phyloP scores from a whole-genome alignment of 352 stramenopile species.

The Sclerospora graminicola region DNA sequence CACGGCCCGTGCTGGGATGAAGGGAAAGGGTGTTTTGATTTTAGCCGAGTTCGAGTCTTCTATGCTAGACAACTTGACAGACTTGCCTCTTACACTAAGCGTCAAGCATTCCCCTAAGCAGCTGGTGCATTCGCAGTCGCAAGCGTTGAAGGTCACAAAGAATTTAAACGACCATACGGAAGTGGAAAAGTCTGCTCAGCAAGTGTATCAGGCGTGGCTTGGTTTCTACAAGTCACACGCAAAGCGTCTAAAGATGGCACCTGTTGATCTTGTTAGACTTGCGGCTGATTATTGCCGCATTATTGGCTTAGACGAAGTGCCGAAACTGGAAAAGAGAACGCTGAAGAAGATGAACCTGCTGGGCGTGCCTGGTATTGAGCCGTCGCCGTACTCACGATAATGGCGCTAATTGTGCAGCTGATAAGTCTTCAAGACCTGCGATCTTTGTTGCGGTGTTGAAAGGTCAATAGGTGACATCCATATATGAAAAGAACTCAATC shows the following conservation, averaged over 20 bases:
- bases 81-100: constrained; percentile 43
- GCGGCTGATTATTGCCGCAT: constrained; percentile 52
- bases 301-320: constrained; percentile 56
- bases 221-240: constrained; percentile 89
- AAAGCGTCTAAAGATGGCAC: constrained; percentile 39
- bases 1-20: constrained; percentile 86
- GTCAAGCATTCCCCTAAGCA: constrained; percentile 9
- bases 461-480: too few species aligned
- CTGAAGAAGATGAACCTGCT: constrained; percentile 82
- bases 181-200: constrained; percentile 64
- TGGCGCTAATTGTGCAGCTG: constrained; percentile 11
- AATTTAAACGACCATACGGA: constrained; percentile 36
- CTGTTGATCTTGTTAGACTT: constrained; percentile 53
- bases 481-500: too few species aligned
- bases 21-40: constrained; percentile 74
- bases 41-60: constrained; percentile 77
- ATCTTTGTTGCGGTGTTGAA: too few species aligned
- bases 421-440: too few species aligned
- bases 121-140: constrained; percentile 11
- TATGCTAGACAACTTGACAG: constrained; percentile 56
- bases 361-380: constrained; percentile 57
- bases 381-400: constrained; percentile 26
- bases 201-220: constrained; percentile 92
- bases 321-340: constrained; percentile 78
- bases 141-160: constrained; percentile 23